Evolutionary conservation across 768 basidiomycete species (phyloP).

Genomic region (Suillus fuscotomentosus): DNA sequence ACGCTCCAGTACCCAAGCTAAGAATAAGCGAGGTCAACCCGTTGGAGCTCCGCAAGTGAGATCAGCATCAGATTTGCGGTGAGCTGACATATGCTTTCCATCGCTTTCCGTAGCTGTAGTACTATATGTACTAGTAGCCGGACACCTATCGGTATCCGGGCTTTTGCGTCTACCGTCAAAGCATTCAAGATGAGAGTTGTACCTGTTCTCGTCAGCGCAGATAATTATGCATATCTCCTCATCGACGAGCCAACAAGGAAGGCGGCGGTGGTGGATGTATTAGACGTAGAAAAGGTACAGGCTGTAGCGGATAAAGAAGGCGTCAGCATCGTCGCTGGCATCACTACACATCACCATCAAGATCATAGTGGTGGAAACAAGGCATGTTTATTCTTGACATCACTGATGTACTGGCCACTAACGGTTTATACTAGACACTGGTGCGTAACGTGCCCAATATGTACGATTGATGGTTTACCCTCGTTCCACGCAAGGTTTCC

Average conservation of each 20-base stretch:
- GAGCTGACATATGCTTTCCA: slow-evolving; percentile 1
- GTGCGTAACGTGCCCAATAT: slow-evolving; percentile 18
- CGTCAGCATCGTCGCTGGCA: slow-evolving; percentile 64
- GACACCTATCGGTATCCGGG: slow-evolving; percentile 5
- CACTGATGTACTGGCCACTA: background rate
- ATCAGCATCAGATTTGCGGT: slow-evolving; percentile 10
- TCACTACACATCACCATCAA: slow-evolving; percentile 92
- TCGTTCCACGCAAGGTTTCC: slow-evolving; percentile 35
- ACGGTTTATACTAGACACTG: slow-evolving; percentile 22
- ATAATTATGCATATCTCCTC: slow-evolving; percentile 86
- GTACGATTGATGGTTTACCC: background rate
- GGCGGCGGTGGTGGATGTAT: slow-evolving; percentile 82
- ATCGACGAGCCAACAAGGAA: slow-evolving; percentile 63
- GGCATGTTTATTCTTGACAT: slow-evolving; percentile 37
- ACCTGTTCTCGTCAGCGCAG: slow-evolving; percentile 73
- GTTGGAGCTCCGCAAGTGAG: background rate
- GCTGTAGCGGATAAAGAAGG: slow-evolving; percentile 59
- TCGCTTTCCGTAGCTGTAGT: slow-evolving; percentile 3
- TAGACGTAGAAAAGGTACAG: slow-evolving; percentile 67
- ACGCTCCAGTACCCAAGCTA: background rate
- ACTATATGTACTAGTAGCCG: background rate
- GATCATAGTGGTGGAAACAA: slow-evolving; percentile 90
- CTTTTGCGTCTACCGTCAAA: slow-evolving; percentile 16
- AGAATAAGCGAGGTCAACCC: background rate
- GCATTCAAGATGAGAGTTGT: slow-evolving; percentile 62